A percentile compares a stretch with the other conserved stretches of the same genome.
phyloP scores from a whole-genome alignment of 2,329 filamentous ascomycete species.

The Stachybotrys chartarum region DNA sequence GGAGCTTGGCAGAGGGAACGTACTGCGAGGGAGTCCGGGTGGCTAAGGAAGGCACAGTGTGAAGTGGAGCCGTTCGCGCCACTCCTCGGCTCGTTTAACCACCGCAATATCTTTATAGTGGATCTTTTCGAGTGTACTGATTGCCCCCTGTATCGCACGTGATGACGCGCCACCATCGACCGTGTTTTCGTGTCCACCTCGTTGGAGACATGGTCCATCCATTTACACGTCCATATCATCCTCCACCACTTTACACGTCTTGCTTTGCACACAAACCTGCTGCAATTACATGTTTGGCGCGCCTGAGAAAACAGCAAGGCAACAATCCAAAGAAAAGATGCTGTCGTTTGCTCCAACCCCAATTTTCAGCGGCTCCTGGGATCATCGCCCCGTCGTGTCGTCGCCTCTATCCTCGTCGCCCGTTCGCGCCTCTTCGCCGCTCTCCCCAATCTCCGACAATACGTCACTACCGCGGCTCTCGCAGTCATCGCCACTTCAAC shows the following conservation, averaged over 20 bases:
- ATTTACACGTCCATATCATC: background rate
- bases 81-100: too few species aligned
- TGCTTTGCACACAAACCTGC: background rate
- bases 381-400: constrained; percentile 39
- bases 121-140: background rate
- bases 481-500: constrained; percentile 37
- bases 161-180: constrained; percentile 18
- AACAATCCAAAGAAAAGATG: constrained; percentile 19
- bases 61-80: too few species aligned
- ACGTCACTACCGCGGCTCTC: constrained; percentile 30
- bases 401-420: constrained; percentile 56
- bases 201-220: constrained; percentile 2
- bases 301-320: background rate
- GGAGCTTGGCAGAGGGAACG: background rate
- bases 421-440: constrained; percentile 42
- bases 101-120: background rate
- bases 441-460: constrained; percentile 36
- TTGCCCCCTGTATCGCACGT: constrained; percentile 15
- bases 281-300: background rate
- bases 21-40: background rate
- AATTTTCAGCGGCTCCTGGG: constrained; percentile 34
- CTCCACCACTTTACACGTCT: constrained; percentile 2
- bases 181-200: constrained; percentile 11
- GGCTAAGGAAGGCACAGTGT: too few species aligned
- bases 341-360: constrained; percentile 35